A percentile compares a stretch with the other conserved stretches of the same genome.
phyloP scores from a whole-genome alignment of 2,329 filamentous ascomycete genomes.

The Malbranchea zuffiana region DNA sequence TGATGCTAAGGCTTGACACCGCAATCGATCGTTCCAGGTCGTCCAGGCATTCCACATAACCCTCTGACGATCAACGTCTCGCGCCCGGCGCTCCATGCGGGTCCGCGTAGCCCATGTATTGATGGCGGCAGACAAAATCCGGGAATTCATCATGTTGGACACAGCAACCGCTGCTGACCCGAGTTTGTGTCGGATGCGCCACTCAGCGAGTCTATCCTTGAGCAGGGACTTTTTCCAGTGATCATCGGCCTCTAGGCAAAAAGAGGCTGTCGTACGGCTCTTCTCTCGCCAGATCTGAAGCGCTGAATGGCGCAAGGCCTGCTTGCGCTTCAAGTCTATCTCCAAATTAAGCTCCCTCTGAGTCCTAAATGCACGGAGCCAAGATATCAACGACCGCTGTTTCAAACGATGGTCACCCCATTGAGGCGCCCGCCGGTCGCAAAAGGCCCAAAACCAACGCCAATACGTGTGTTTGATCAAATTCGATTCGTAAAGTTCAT shows the following conservation, averaged over 20 bases:
- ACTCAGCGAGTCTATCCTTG: slow-evolving; percentile 32
- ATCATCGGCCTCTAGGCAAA: slow-evolving; percentile 23
- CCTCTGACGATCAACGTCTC: slow-evolving; percentile 41
- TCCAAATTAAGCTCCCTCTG: slow-evolving; percentile 32
- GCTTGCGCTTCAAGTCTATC: slow-evolving; percentile 26
- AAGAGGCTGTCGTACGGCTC: slow-evolving; percentile 20
- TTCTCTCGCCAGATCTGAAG: slow-evolving; percentile 29
- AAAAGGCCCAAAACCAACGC: slow-evolving; percentile 38
- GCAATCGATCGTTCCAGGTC: slow-evolving; percentile 51
- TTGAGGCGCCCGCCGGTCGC: slow-evolving; percentile 34
- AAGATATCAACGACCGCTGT: slow-evolving; percentile 31
- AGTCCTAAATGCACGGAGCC: slow-evolving; percentile 31
- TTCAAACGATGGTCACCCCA: slow-evolving; percentile 34
- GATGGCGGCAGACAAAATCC: slow-evolving; percentile 39
- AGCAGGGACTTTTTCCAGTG: slow-evolving; percentile 26
- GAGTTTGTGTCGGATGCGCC: slow-evolving; percentile 34
- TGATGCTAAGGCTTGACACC: slow-evolving; percentile 41
- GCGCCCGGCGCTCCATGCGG: slow-evolving; percentile 38
- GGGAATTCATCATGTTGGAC: slow-evolving; percentile 34
- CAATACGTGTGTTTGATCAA: slow-evolving; percentile 28
- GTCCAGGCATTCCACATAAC: slow-evolving; percentile 49
- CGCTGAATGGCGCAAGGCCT: slow-evolving; percentile 19
- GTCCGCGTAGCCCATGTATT: slow-evolving; percentile 40
- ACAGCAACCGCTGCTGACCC: slow-evolving; percentile 34
- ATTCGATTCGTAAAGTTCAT: slow-evolving; percentile 22